phyloP scores from a whole-genome alignment of 352 stramenopile genomes.

The Globisporangium emineosum region DNA sequence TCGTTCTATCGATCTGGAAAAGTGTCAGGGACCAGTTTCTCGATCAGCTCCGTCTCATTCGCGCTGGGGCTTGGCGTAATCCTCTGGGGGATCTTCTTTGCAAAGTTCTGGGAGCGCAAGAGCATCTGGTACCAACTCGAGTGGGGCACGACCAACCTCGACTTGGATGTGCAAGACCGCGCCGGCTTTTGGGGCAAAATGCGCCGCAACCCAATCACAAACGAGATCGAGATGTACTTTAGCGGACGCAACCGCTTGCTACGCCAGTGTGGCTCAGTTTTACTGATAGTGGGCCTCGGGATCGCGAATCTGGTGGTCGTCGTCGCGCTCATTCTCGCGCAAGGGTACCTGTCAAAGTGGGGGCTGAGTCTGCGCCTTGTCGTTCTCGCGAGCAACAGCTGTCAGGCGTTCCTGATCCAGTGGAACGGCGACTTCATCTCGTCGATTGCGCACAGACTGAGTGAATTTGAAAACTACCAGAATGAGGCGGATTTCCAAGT shows the following conservation, averaged over 20 bases:
- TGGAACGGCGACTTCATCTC: conserved; percentile 28
- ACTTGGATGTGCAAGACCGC: conserved; percentile 21
- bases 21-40: background rate
- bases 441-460: conserved; percentile 25
- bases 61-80: conserved; percentile 30
- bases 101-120: conserved; percentile 55
- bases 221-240: conserved; percentile 28
- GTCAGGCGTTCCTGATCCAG: conserved; percentile 25
- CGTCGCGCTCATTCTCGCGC: conserved; percentile 27
- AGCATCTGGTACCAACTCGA: conserved; percentile 59
- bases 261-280: conserved; percentile 16
- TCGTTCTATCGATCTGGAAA: conserved; percentile 26
- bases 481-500: conserved; percentile 23
- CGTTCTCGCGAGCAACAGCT: conserved; percentile 27
- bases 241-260: conserved; percentile 12
- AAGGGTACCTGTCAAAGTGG: conserved; percentile 24
- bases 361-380: conserved; percentile 24
- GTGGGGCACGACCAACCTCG: conserved; percentile 37
- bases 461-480: conserved; percentile 32
- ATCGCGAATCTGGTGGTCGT: conserved; percentile 22
- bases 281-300: conserved; percentile 22
- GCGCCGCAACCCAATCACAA: conserved; percentile 27
- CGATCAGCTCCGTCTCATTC: conserved; percentile 5
- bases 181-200: conserved; percentile 26
- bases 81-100: conserved; percentile 49